Evolutionary conservation across 2,329 filamentous ascomycete genomes (phyloP).

Genomic region (Monosporascus sp.): DNA sequence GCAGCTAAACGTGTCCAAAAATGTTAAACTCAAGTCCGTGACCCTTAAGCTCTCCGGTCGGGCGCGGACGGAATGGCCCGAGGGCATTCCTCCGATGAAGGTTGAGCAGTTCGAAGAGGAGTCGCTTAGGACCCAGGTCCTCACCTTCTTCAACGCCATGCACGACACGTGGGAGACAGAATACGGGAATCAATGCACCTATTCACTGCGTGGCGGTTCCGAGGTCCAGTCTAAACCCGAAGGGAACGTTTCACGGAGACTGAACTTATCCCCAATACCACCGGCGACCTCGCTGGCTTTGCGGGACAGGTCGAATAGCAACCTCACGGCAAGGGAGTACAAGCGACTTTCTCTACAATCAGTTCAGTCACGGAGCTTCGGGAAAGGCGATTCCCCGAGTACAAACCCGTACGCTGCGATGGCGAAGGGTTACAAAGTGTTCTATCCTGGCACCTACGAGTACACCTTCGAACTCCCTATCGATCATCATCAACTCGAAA

Average conservation of each 20-base stretch:
- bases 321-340: constrained; percentile 44
- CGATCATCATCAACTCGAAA: constrained; percentile 84
- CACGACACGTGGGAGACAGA: constrained; percentile 56
- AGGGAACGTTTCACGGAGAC: background rate
- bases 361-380: constrained; percentile 80
- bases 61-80: constrained; percentile 91
- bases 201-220: constrained; percentile 37
- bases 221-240: constrained; percentile 33
- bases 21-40: constrained; percentile 87
- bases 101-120: constrained; percentile 79
- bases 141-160: constrained; percentile 86
- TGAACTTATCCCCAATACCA: constrained; percentile 16
- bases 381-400: constrained; percentile 64
- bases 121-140: constrained; percentile 79
- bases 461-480: constrained; percentile 82
- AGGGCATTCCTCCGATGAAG: constrained; percentile 87
- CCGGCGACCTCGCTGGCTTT: constrained; percentile 29
- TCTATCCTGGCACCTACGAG: constrained; percentile 66
- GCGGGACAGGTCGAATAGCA: constrained; percentile 23
- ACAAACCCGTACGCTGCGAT: constrained; percentile 51
- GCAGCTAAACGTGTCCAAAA: constrained; percentile 77
- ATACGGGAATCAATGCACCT: constrained; percentile 60
- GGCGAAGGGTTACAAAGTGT: constrained; percentile 77
- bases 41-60: constrained; percentile 81
- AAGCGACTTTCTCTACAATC: constrained; percentile 73